A percentile compares a stretch with the other conserved stretches of the same genome.
phyloP scores from a whole-genome alignment of 495 filamentous ascomycete genomes.

The Glutinoglossum americanum region DNA sequence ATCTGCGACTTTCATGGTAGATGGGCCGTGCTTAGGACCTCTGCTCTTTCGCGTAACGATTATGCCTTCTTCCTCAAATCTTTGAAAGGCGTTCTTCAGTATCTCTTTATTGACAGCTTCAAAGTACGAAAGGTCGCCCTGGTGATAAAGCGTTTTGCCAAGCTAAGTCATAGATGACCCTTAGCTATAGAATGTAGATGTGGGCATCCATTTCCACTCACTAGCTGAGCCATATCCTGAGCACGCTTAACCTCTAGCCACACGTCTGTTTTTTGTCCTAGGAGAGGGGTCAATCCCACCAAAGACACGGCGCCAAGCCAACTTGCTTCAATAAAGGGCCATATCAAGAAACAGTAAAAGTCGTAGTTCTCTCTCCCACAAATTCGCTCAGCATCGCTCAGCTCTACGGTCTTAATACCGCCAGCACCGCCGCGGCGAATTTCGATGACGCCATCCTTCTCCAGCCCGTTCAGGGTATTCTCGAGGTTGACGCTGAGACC shows the following conservation, averaged over 20 bases:
- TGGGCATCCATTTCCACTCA: conserved; percentile 18
- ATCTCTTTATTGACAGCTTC: conserved; percentile 97
- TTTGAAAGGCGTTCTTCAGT: conserved; percentile 73
- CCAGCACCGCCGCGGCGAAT: conserved; percentile 28
- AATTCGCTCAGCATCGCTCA: conserved; percentile 52
- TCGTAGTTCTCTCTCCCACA: conserved; percentile 83
- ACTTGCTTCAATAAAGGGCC: conserved; percentile 85
- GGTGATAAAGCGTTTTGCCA: conserved; percentile 92
- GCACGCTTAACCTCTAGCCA: conserved; percentile 64
- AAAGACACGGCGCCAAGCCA: conserved; percentile 82
- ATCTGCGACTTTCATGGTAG: conserved; percentile 40
- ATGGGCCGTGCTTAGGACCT: conserved; percentile 28
- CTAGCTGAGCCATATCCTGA: conserved; percentile 66
- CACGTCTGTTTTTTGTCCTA: conserved; percentile 31
- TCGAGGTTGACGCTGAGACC: conserved; percentile 61
- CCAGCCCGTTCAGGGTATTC: conserved; percentile 52
- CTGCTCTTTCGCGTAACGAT: conserved; percentile 46
- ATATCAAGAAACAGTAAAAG: conserved; percentile 95
- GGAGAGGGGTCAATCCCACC: conserved; percentile 61
- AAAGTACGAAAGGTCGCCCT: conserved; percentile 89
- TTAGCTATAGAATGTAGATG: not conserved
- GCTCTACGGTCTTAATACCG: conserved; percentile 39
- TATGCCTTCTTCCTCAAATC: conserved; percentile 82
- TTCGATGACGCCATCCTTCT: conserved; percentile 59
- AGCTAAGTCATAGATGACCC: conserved; percentile 26